Evolutionary conservation across 768 basidiomycete species (phyloP).

Genomic region (Holtermanniella nyarrowii): DNA sequence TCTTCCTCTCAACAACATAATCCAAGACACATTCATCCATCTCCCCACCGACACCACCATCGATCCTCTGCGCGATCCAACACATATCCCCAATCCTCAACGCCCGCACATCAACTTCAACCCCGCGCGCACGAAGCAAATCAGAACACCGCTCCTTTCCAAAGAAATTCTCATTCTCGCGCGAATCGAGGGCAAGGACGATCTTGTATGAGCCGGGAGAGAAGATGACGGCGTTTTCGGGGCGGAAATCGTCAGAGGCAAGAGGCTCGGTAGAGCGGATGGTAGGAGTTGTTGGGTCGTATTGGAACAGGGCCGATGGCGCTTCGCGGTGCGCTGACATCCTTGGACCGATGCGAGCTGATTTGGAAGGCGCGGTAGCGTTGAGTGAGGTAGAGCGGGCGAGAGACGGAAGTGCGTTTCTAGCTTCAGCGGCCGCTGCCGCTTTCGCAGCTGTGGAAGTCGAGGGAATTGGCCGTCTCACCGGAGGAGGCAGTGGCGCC

Average conservation of each 20-base stretch:
- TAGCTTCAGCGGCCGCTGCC: no score
- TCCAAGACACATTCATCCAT: slow-evolving; percentile 43
- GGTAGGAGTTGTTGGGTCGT: not conserved
- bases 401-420: slow-evolving; percentile 5
- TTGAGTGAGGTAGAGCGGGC: slow-evolving; percentile 3
- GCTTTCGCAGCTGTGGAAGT: no score
- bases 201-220: slow-evolving; percentile 41
- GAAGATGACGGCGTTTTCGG: slow-evolving; percentile 31
- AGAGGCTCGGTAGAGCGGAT: no score
- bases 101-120: slow-evolving; percentile 38
- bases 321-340: slow-evolving; percentile 25
- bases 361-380: slow-evolving; percentile 1
- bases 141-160: slow-evolving; percentile 33
- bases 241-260: slow-evolving; percentile 13
- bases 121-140: slow-evolving; percentile 29
- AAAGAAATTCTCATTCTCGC: slow-evolving; percentile 39
- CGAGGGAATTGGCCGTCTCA: no score
- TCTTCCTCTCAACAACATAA: slow-evolving; percentile 44
- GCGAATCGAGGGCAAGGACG: slow-evolving; percentile 41
- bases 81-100: slow-evolving; percentile 44
- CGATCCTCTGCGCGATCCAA: slow-evolving; percentile 41
- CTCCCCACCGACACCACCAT: slow-evolving; percentile 23
- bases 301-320: not conserved
- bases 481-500: not conserved
- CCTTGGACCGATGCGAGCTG: slow-evolving; percentile 13